These are phyloP conservation scores for Microdochium nivale DNA, from an alignment of 2,329 filamentous ascomycete species.

Conservation along the genomic window DNA sequence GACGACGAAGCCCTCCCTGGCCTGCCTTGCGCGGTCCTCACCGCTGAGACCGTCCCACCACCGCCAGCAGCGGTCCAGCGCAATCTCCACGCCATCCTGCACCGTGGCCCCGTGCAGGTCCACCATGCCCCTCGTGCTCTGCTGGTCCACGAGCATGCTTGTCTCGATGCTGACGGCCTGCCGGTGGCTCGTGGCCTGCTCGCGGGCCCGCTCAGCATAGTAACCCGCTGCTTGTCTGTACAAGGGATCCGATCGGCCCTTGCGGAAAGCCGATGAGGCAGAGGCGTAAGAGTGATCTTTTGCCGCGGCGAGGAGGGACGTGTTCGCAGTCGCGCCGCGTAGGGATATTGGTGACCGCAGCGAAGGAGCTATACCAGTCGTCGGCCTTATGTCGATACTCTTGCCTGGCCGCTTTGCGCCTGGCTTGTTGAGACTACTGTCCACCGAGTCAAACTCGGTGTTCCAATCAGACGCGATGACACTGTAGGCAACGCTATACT, in stretches of 20 bases:
- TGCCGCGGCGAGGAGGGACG: conserved; percentile 9
- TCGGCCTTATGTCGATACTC: background rate
- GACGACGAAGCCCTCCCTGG: conserved; percentile 56
- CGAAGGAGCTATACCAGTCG: background rate
- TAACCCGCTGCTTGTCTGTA: conserved; percentile 69
- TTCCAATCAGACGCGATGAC: conserved; percentile 9
- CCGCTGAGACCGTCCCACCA: conserved; percentile 70
- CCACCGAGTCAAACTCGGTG: background rate
- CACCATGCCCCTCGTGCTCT: conserved; percentile 52
- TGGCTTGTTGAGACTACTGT: background rate
- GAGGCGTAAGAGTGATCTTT: conserved; percentile 21
- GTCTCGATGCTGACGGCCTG: conserved; percentile 57
- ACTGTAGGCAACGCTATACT: conserved; percentile 18
- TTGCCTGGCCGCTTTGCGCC: background rate
- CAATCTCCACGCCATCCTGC: conserved; percentile 71
- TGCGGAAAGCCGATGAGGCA: conserved; percentile 31
- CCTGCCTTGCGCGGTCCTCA: conserved; percentile 45
- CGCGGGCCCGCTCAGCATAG: conserved; percentile 63
- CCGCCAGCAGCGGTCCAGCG: conserved; percentile 50
- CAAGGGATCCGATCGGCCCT: conserved; percentile 58
- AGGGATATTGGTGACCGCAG: conserved; percentile 4
- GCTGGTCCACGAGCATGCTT: conserved; percentile 58
- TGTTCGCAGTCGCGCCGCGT: conserved; percentile 7
- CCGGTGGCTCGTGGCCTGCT: conserved; percentile 49
- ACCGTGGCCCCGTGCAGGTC: conserved; percentile 84